Evolutionary conservation across 139 green algal species (phyloP).

Genomic region (Micractinium conductrix): DNA sequence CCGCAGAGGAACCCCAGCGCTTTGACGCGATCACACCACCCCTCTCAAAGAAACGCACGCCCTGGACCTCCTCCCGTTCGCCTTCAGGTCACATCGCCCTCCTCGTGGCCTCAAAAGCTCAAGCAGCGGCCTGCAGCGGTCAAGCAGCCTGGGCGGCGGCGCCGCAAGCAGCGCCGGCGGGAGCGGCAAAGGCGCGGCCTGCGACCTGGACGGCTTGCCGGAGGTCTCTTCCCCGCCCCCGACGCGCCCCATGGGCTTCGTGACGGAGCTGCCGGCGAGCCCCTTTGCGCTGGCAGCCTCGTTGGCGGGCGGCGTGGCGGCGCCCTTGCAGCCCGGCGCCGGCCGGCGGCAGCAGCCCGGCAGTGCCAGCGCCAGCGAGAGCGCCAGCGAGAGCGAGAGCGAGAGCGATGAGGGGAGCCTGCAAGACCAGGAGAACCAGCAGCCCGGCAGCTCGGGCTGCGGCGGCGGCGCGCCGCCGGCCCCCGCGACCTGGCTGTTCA

Average conservation of each 20-base stretch:
- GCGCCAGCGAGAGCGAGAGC: not conserved
- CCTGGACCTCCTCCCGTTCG: no score
- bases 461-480: not conserved
- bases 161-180: not conserved
- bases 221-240: constrained; percentile 5
- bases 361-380: not conserved
- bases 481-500: not conserved
- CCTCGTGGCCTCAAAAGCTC: no score
- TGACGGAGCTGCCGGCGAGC: not conserved
- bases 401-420: not conserved
- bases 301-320: no score
- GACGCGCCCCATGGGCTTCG: not conserved
- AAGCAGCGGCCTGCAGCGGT: constrained; percentile 4
- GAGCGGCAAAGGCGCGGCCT: not conserved
- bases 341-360: not conserved
- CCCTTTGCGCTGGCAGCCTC: not conserved
- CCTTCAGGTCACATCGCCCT: no score
- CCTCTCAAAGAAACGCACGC: no score
- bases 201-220: no score
- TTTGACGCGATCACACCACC: no score
- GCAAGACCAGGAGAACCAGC: constrained; percentile 22
- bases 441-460: not conserved
- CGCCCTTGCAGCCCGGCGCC: not conserved
- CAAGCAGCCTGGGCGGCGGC: not conserved
- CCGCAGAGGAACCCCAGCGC: no score